Conservation (phyloP, 331 rosid genomes). For the Acacia concinna region DNA sequence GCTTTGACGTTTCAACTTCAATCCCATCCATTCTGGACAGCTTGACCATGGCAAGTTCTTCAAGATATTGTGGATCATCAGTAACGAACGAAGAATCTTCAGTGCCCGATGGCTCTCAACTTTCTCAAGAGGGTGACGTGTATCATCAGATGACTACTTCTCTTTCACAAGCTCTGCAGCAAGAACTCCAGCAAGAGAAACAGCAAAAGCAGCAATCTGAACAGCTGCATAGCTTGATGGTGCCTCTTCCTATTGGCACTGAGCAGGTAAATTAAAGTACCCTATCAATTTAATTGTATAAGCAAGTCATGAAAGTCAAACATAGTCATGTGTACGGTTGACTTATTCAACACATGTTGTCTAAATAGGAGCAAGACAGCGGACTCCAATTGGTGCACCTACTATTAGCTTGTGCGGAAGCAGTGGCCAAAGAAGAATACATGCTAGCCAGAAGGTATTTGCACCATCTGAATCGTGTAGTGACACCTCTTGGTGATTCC, state of each 20-base stretch:
- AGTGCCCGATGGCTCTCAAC: slow-evolving; percentile 37
- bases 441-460: slow-evolving; percentile 82
- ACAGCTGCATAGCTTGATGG: slow-evolving; percentile 43
- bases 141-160: slow-evolving; percentile 55
- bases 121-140: slow-evolving; percentile 45
- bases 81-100: slow-evolving; percentile 45
- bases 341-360: neutral
- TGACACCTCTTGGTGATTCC: slow-evolving; percentile 77
- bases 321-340: neutral
- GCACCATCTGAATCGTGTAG: slow-evolving; percentile 73
- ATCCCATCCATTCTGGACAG: slow-evolving; percentile 45
- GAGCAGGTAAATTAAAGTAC: slow-evolving; percentile 76
- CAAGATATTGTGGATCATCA: slow-evolving; percentile 46
- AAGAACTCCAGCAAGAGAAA: slow-evolving; percentile 63
- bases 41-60: slow-evolving; percentile 39
- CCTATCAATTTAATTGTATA: too few relatives aligned
- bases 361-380: slow-evolving; percentile 73
- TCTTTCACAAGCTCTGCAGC: slow-evolving; percentile 56
- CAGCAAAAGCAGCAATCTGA: slow-evolving; percentile 37
- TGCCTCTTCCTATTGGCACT: slow-evolving; percentile 51
- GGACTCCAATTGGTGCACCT: slow-evolving; percentile 95
- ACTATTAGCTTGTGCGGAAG: slow-evolving; percentile 89
- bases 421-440: slow-evolving; percentile 87
- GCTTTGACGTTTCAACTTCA: slow-evolving; percentile 48
- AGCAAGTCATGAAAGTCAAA: neutral